Base-by-base conservation (phyloP, 257 asterid genomes). In the Solanum dulcamara region DNA sequence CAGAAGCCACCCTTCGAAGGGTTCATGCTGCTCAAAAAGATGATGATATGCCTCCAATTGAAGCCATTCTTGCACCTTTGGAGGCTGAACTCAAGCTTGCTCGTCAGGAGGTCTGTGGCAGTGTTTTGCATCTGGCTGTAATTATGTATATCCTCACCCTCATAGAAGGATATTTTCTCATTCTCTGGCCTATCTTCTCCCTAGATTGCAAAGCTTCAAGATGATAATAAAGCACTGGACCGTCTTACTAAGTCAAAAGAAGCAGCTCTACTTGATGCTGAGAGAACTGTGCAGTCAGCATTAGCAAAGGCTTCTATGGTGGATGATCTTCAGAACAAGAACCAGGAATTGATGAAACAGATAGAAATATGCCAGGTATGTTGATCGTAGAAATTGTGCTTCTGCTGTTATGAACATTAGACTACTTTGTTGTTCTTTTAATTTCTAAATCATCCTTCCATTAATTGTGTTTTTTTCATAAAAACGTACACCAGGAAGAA, bases 21-120 rank as follows among this genome's bases (percentile, higher is more conserved):
- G 99, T 96, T 84, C 99, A 96, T 87, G 94, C 96, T 87, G 98
- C 97, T 87, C 97, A 96, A 86, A 96, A 95, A 88, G 99, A 96
- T 83, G 99, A 96, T 87, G 98, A 96, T 85, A 96, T 96, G 98
- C 98, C 99, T 88, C 99, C 99, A 14, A 95, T 96, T 89, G 99
- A 96, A 92, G 98, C 99, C 71, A 95, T 96, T 71, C 91, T 96
- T 86, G 98, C 98, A 35, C 99, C 98, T 57, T 87, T 96, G 92
- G 99, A 96, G 89, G 99, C 99, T 83, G 99, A 96, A 83, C 95
- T 94, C 85, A 96, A 95, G 93, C 96, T 96, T 89, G 97, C 98
- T 85, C 92, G 99, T 37, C 98, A 91, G 86, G 99, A 96, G 98
- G 99, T 96, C 74, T 85, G 89, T 88, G 85, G 51, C 81, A 10